phyloP scores from a whole-genome alignment of 2,329 filamentous ascomycete genomes.

The Penicillium aurantiogriseum region DNA sequence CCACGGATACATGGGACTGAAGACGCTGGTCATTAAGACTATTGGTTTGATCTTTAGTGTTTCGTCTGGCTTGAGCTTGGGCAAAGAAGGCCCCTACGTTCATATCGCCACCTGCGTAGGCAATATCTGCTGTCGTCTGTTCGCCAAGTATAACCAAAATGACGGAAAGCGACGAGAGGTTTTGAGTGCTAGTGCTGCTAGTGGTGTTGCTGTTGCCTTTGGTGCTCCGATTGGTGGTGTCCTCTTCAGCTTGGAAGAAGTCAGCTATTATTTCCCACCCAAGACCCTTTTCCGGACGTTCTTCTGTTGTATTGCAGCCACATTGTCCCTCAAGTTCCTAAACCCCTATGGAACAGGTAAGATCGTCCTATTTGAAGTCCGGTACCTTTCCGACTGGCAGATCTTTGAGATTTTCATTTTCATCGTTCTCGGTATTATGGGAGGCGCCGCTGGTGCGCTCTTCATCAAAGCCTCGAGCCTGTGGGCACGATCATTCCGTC shows the following conservation, averaged over 20 bases:
- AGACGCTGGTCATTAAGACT: conserved; percentile 83
- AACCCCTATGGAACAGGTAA: conserved; percentile 96
- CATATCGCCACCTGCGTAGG: conserved; percentile 94
- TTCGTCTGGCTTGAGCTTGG: conserved; percentile 85
- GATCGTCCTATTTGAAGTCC: conserved; percentile 93
- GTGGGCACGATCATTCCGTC: conserved; percentile 87
- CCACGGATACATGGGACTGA: conserved; percentile 88
- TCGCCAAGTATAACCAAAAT: conserved; percentile 88
- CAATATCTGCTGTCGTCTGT: conserved; percentile 92
- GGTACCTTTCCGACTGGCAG: conserved; percentile 87
- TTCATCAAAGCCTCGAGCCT: conserved; percentile 94
- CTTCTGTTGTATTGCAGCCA: conserved; percentile 92
- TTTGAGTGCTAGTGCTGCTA: conserved; percentile 86
- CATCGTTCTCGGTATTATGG: conserved; percentile 79
- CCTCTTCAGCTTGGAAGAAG: conserved; percentile 90
- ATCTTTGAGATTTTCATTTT: conserved; percentile 88
- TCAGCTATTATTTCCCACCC: conserved; percentile 92
- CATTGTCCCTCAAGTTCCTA: conserved; percentile 86
- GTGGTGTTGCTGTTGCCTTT: conserved; percentile 91
- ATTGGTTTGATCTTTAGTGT: conserved; percentile 81
- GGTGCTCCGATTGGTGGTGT: conserved; percentile 88
- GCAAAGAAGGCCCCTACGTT: conserved; percentile 96
- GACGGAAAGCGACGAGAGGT: conserved; percentile 93
- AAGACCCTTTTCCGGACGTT: conserved; percentile 97
- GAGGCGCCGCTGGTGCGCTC: conserved; percentile 78